Evolutionary conservation across 352 stramenopile genomes (phyloP).

Genomic region (Phytophthora citrophthora): DNA sequence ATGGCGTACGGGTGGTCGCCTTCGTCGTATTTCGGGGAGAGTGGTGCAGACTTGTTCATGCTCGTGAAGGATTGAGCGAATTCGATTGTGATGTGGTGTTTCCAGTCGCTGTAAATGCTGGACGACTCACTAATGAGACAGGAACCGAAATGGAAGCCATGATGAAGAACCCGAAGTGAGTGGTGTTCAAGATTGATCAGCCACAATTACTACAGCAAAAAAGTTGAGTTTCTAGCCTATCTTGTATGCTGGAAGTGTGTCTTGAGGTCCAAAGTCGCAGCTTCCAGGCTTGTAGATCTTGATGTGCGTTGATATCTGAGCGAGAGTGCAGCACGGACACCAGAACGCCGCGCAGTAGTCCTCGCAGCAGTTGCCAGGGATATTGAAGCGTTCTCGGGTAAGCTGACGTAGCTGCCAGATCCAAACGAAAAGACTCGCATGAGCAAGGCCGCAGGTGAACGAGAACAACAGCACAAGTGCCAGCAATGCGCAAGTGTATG

Average conservation of each 20-base stretch:
- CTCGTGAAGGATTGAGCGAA: background rate
- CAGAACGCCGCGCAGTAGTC: conserved; percentile 44
- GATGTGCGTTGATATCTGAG: conserved; percentile 57
- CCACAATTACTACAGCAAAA: too few relatives aligned
- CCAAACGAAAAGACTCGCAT: conserved; percentile 18
- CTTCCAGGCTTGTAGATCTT: conserved; percentile 56
- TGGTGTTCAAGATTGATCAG: background rate
- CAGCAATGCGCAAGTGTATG: conserved; percentile 24
- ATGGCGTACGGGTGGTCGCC: conserved; percentile 32
- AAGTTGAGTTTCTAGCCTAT: background rate
- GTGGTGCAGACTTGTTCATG: conserved; percentile 11
- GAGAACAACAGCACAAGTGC: conserved; percentile 17
- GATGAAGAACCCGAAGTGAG: background rate
- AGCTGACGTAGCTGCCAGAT: conserved; percentile 24
- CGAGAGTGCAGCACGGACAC: conserved; percentile 44
- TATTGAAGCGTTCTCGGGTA: conserved; percentile 42
- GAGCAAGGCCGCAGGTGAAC: conserved; percentile 8
- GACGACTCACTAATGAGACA: conserved; percentile 8
- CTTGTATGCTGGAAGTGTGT: conserved; percentile 40
- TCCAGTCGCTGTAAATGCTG: background rate
- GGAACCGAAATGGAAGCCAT: background rate
- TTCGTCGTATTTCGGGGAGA: conserved; percentile 8
- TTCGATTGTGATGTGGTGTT: conserved; percentile 12
- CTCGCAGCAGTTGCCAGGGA: conserved; percentile 36
- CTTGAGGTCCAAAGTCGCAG: conserved; percentile 45